A percentile compares a stretch with the other conserved stretches of the same genome.
Evolutionary conservation across 148 eudicot genomes (phyloP).

Genomic region (Cornus kousa): DNA sequence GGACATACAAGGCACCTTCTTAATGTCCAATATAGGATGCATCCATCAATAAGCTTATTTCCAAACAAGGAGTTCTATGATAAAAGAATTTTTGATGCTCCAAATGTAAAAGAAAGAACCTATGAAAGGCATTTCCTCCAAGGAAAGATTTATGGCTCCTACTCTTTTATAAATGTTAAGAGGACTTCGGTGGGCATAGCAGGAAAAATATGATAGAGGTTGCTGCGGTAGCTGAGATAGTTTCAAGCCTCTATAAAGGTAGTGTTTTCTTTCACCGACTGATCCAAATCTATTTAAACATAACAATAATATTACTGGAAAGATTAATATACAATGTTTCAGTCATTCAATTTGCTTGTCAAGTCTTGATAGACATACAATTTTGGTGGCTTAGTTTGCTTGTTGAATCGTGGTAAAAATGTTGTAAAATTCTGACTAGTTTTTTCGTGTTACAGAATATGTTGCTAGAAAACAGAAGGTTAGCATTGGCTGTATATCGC

Average conservation of each 20-base stretch:
- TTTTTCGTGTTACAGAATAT: slow-evolving; percentile 18
- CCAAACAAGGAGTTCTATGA: slow-evolving; percentile 47
- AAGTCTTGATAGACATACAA: neutral
- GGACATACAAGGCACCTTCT: slow-evolving; percentile 40
- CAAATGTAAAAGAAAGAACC: slow-evolving; percentile 26
- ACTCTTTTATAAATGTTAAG: slow-evolving; percentile 47
- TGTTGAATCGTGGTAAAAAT: neutral
- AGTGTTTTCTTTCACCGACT: neutral
- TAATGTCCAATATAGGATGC: slow-evolving; percentile 53
- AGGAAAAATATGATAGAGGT: slow-evolving; percentile 43
- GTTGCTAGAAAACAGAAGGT: slow-evolving; percentile 26
- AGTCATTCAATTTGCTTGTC: no score
- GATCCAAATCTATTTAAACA: no score
- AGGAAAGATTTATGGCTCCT: slow-evolving; percentile 33
- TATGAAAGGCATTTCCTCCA: slow-evolving; percentile 30
- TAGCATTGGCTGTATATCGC: slow-evolving; percentile 57
- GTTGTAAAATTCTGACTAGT: neutral
- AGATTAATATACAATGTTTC: no score
- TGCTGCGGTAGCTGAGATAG: slow-evolving; percentile 35
- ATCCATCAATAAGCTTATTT: slow-evolving; percentile 55
- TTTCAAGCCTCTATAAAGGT: slow-evolving; percentile 42
- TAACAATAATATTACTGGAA: neutral
- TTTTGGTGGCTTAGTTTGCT: neutral
- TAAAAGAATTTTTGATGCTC: slow-evolving; percentile 30
- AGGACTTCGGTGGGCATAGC: slow-evolving; percentile 32